phyloP scores from a whole-genome alignment of 2,329 filamentous ascomycete species.

The Coccinonectria pachysandricola region DNA sequence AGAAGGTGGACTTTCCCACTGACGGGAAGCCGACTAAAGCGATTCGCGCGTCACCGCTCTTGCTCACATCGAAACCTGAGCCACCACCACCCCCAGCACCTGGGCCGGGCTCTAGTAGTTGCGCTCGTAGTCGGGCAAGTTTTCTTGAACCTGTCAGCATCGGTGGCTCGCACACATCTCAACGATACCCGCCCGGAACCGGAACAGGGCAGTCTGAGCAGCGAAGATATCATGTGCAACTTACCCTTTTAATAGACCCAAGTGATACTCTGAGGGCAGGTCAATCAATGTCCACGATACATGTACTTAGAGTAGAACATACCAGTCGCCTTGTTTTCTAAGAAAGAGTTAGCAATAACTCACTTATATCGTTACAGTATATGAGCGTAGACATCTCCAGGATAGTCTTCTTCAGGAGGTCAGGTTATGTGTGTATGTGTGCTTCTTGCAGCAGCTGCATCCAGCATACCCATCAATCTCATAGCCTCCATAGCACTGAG shows the following conservation, averaged over 20 bases:
- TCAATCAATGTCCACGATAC: too few species aligned
- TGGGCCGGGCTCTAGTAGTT: constrained; percentile 80
- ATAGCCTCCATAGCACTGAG: too few species aligned
- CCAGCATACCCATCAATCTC: too few species aligned
- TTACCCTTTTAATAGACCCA: constrained; percentile 94
- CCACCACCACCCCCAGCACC: constrained; percentile 71
- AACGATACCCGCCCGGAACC: too few species aligned
- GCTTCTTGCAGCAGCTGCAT: too few species aligned
- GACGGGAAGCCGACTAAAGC: constrained; percentile 97
- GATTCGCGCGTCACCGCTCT: constrained; percentile 92
- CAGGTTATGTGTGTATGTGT: too few species aligned
- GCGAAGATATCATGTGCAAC: too few species aligned
- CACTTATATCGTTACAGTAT: not conserved
- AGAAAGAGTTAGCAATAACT: constrained; percentile 19
- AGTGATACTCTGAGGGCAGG: constrained; percentile 87
- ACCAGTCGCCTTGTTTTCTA: constrained; percentile 99
- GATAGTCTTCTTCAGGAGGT: too few species aligned
- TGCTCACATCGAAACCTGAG: constrained; percentile 85
- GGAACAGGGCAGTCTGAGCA: too few species aligned
- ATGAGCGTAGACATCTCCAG: constrained; percentile 3
- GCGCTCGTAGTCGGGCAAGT: constrained; percentile 85
- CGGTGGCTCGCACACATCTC: too few species aligned
- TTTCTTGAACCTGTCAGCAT: constrained; percentile 51
- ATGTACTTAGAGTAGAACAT: constrained; percentile 30
- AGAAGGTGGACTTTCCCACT: constrained; percentile 94